phyloP scores from a whole-genome alignment of 768 basidiomycete species.

The Collybiopsis luxurians region DNA sequence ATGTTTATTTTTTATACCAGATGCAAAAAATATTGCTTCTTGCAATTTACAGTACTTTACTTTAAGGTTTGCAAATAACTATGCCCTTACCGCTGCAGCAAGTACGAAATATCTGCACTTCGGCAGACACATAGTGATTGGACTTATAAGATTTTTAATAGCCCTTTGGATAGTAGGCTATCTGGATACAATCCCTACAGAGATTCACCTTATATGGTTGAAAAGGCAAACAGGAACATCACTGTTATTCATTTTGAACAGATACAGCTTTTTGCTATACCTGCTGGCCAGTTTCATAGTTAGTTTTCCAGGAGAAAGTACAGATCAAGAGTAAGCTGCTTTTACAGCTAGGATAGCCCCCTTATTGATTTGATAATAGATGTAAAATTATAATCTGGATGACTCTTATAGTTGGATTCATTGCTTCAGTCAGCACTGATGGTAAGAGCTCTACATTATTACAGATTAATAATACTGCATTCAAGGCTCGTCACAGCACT shows the following conservation, averaged over 20 bases:
- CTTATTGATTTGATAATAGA: no score
- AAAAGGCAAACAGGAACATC: not conserved
- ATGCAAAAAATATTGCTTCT: no score
- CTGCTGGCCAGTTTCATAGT: not conserved
- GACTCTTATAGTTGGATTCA: not conserved
- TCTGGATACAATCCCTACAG: not conserved
- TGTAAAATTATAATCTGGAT: not conserved
- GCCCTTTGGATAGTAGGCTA: not conserved
- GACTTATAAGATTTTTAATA: not conserved
- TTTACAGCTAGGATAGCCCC: no score
- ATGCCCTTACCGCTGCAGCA: no score
- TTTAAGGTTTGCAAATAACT: no score
- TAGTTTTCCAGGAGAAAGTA: not conserved
- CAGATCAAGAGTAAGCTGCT: not conserved
- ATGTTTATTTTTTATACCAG: no score
- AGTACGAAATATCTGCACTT: no score
- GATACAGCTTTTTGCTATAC: not conserved
- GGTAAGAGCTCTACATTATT: not conserved
- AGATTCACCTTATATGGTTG: not conserved
- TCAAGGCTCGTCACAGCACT: no score
- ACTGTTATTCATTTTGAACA: not conserved
- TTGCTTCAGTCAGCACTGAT: not conserved
- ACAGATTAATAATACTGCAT: not conserved
- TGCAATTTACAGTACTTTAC: no score
- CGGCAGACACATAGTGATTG: no score